Evolutionary conservation across 192 early-diverging fungal species (phyloP).

Genomic region (Podila verticillata): DNA sequence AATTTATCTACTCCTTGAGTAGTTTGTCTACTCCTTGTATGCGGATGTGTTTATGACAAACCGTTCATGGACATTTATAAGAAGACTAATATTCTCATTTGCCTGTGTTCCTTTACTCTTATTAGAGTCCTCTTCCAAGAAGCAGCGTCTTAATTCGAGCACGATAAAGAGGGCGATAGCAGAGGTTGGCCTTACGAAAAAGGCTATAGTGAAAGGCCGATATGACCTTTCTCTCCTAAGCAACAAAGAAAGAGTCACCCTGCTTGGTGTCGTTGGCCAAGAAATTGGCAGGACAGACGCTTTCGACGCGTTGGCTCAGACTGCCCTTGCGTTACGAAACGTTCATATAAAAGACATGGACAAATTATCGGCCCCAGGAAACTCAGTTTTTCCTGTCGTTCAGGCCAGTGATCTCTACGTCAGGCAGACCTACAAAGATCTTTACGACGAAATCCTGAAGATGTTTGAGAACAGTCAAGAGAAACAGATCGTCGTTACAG

Average conservation of each 20-base stretch:
- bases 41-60: not conserved
- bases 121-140: constrained; percentile 10
- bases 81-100: not conserved
- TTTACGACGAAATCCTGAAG: constrained; percentile 19
- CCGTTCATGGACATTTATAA: not conserved
- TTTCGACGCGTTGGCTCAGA: not conserved
- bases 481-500: constrained; percentile 32
- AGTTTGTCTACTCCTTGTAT: not conserved
- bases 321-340: not conserved
- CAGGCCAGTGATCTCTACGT: constrained; percentile 22
- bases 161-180: constrained; percentile 4
- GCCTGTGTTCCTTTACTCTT: not conserved
- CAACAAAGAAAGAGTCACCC: constrained; percentile 22
- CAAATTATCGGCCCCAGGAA: constrained; percentile 1
- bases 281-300: not conserved
- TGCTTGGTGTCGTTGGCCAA: constrained; percentile 16
- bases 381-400: constrained; percentile 12
- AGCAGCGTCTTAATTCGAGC: constrained; percentile 1
- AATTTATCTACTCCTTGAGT: constrained; percentile 4
- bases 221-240: constrained; percentile 16
- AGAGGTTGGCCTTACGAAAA: constrained; percentile 8
- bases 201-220: constrained; percentile 14
- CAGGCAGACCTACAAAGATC: constrained; percentile 24
- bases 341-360: constrained; percentile 8
- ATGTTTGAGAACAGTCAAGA: not conserved